Base-by-base conservation (phyloP, 2,329 filamentous ascomycete species). In the Trichophyton rubrum region DNA sequence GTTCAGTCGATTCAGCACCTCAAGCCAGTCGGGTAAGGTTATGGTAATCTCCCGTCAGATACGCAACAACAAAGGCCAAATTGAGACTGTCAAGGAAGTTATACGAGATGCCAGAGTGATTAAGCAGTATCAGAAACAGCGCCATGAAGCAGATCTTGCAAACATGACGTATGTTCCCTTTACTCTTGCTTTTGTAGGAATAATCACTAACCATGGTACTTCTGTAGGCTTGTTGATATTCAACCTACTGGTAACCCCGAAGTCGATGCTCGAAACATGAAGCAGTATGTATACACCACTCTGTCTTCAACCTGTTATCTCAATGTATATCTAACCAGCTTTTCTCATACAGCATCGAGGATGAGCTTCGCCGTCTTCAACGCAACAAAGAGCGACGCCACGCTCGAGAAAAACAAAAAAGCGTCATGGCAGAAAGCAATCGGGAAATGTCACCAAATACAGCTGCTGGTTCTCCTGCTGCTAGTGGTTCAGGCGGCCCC, bases 351-450 rank as follows among this genome's bases (percentile, higher is more conserved):
- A 88, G 85, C 61, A 78, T 90, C 63, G 79, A 85, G 67, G 82
- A 82, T 66, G 92, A 97, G 73, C 82, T 95, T 59, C 85, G 85
- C 59, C 87, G 93, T 65, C 83, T 99, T 35, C 83, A 93, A 69
- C 88, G 91, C 69, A 99, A 97, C 78, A 90, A 90, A 67, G 91
- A 95, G 65, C 87, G 92, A 65, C 85, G 91, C 64, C 85, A 92
- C 69, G 89, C 89, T 63, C 90, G 92, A 68, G 92, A 97, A 71
- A 91, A 92, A 70, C 88, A 90, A 68, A 96, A 95, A 73, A 85
- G 84, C 40, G 77, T 78, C 53, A 70, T 74, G 62, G 73, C 65
- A 30, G 71, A 69, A 56, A 65, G 65, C 66, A 70, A 67, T 57
- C 68, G 68, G 24, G 74, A 72, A 11, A 73, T 70, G n/a, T 77